A percentile compares a stretch with the other conserved stretches of the same genome.
phyloP scores from a whole-genome alignment of 78 protist genomes.

The Dictyostelium firmibasis region DNA sequence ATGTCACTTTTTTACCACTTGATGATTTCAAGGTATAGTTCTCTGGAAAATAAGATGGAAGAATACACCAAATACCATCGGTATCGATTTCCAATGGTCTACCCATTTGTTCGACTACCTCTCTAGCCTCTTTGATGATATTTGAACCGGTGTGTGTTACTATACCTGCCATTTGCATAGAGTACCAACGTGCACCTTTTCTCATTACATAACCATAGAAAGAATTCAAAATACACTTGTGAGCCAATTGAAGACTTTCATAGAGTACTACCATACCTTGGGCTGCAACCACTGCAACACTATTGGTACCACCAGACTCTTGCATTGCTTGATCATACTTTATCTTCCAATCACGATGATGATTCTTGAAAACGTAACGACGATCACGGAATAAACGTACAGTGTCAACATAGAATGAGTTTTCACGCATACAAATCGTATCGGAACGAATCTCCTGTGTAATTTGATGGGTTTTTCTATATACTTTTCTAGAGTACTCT shows the following conservation, averaged over 20 bases:
- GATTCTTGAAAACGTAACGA: conserved; percentile 95
- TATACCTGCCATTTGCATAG: conserved; percentile 99
- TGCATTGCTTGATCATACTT: conserved; percentile 72
- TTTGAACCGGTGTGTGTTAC: conserved; percentile 98
- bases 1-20: neutral
- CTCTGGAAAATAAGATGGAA: conserved; percentile 98
- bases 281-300: neutral
- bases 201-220: conserved; percentile 99
- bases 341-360: conserved; percentile 88
- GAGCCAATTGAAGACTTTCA: conserved; percentile 99
- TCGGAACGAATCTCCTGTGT: conserved; percentile 51
- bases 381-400: conserved; percentile 97
- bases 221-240: conserved; percentile 99
- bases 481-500: conserved; percentile 87
- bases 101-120: conserved; percentile 95
- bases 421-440: conserved; percentile 99
- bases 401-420: conserved; percentile 98
- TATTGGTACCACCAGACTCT: conserved; percentile 36
- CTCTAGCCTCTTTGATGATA: conserved; percentile 93
- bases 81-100: conserved; percentile 99
- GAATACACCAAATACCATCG: conserved; percentile 99
- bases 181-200: conserved; percentile 98
- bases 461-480: conserved; percentile 76
- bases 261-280: conserved; percentile 89
- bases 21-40: conserved; percentile 76